phyloP scores from a whole-genome alignment of 108 stramenopile genomes.

The Nitzschia palea region DNA sequence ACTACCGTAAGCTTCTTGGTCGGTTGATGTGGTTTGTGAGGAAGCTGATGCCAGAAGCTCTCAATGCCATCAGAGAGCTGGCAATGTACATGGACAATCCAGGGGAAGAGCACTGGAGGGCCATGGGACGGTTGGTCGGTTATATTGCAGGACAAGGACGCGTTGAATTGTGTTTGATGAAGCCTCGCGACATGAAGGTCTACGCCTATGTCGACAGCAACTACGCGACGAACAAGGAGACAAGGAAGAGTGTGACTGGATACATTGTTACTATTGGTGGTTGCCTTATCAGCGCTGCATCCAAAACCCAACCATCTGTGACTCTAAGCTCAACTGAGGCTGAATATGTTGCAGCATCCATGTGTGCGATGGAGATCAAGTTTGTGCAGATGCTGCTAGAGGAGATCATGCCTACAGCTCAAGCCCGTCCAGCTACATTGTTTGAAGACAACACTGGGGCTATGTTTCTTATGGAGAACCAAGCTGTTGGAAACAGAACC shows the following conservation, averaged over 20 bases:
- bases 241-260: conserved; percentile 20
- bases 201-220: conserved; percentile 13
- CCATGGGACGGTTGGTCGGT: background rate
- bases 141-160: background rate
- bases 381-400: conserved; percentile 25
- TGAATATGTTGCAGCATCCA: conserved; percentile 17
- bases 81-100: conserved; percentile 11
- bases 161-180: background rate
- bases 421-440: conserved; percentile 3
- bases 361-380: conserved; percentile 11
- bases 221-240: conserved; percentile 21
- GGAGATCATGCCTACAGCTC: background rate
- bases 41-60: background rate
- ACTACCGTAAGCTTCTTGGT: background rate
- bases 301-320: conserved; percentile 10
- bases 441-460: conserved; percentile 31
- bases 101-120: conserved; percentile 11
- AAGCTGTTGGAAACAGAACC: conserved; percentile 24
- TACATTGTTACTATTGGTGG: conserved; percentile 27
- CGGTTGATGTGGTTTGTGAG: background rate
- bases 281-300: background rate
- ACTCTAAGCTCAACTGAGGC: conserved; percentile 11
- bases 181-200: background rate
- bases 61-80: background rate
- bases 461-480: conserved; percentile 26